Evolutionary conservation across 2,329 filamentous ascomycete species (phyloP).

Genomic region (Myriosclerotinia curreyana): DNA sequence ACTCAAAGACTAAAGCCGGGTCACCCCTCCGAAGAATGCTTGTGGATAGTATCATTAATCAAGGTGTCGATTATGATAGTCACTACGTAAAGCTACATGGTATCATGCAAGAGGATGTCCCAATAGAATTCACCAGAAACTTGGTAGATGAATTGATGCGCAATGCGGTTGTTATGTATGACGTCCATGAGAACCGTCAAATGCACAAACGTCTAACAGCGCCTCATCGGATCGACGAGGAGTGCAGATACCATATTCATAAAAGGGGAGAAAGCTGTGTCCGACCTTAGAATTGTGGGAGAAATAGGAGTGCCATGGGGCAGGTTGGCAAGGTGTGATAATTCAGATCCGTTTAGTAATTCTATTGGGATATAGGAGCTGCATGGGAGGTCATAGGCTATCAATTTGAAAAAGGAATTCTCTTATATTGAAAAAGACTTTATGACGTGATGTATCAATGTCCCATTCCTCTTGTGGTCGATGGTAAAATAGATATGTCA

Average conservation of each 20-base stretch:
- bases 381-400: too few relatives aligned
- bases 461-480: too few relatives aligned
- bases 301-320: background rate
- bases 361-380: too few relatives aligned
- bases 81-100: background rate
- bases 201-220: background rate
- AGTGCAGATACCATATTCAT: background rate
- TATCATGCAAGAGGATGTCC: background rate
- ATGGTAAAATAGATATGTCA: too few relatives aligned
- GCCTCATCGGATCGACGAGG: accelerated
- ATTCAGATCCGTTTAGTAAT: too few relatives aligned
- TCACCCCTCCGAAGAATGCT: background rate
- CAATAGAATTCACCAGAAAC: background rate
- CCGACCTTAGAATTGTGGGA: background rate
- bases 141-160: background rate
- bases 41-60: background rate
- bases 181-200: too few relatives aligned
- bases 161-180: background rate
- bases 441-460: too few relatives aligned
- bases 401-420: too few relatives aligned
- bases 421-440: too few relatives aligned
- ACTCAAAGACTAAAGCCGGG: background rate
- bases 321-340: too few relatives aligned
- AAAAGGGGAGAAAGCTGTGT: background rate
- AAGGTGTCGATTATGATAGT: accelerated